A percentile compares a stretch with the other conserved stretches of the same genome.
Evolutionary conservation across 2,329 filamentous ascomycete species (phyloP).

Genomic region (Colletotrichum cereale): DNA sequence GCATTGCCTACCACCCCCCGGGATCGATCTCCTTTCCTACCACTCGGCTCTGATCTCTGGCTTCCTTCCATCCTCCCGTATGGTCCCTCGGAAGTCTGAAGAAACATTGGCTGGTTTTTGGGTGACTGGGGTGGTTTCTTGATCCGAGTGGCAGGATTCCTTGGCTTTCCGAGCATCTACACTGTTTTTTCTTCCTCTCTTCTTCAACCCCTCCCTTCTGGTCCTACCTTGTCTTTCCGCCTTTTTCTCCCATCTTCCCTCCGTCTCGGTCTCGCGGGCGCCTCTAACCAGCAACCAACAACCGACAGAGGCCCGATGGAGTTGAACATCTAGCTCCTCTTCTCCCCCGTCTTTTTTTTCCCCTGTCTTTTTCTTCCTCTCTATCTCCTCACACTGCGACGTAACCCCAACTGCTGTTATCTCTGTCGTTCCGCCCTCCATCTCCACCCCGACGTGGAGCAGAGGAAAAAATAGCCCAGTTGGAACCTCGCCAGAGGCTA

Average conservation of each 20-base stretch:
- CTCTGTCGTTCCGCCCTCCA: conserved; percentile 26
- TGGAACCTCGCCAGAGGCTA: conserved; percentile 27
- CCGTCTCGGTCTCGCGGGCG: background rate
- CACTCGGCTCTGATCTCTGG: background rate
- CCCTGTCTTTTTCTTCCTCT: background rate
- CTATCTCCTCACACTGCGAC: conserved; percentile 27
- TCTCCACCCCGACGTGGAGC: conserved; percentile 33
- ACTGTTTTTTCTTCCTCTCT: background rate
- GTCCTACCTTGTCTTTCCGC: conserved; percentile 1
- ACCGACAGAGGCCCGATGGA: background rate
- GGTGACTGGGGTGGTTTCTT: background rate
- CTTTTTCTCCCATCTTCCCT: conserved; percentile 8
- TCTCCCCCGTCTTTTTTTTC: background rate
- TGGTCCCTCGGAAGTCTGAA: conserved; percentile 1
- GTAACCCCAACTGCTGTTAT: conserved; percentile 34
- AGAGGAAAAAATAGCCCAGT: conserved; percentile 18
- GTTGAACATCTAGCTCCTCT: background rate
- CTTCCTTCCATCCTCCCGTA: background rate
- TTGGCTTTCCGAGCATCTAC: conserved; percentile 20
- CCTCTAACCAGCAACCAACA: background rate
- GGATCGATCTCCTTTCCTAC: background rate
- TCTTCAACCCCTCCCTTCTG: background rate
- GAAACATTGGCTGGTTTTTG: conserved; percentile 3
- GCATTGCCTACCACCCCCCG: background rate
- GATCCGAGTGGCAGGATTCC: conserved; percentile 7